A percentile compares a stretch with the other conserved stretches of the same genome.
Conservation (phyloP, 2,329 filamentous ascomycete genomes). For the Fusarium tuaranense region DNA sequence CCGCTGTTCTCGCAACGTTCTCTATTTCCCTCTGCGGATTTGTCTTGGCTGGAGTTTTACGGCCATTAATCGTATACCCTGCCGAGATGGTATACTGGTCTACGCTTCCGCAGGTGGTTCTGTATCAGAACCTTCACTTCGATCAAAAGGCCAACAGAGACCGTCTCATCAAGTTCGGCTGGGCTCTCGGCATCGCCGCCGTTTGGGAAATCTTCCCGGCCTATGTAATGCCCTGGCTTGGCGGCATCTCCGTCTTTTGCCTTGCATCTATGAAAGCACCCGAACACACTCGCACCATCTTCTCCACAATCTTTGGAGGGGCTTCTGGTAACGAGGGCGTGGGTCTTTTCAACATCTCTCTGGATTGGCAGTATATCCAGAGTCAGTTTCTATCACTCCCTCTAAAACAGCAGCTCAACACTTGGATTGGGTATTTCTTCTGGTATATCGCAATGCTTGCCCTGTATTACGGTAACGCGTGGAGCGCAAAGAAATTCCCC, state of each 20-base stretch:
- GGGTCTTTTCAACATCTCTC: conserved; percentile 54
- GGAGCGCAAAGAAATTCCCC: conserved; percentile 48
- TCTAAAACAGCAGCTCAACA: conserved; percentile 52
- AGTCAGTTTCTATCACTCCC: conserved; percentile 51
- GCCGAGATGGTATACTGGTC: conserved; percentile 50
- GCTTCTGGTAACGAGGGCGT: conserved; percentile 52
- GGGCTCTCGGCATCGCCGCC: conserved; percentile 48
- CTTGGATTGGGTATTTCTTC: conserved; percentile 51
- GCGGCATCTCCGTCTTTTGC: conserved; percentile 57
- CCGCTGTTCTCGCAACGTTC: conserved; percentile 44
- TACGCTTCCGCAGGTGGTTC: conserved; percentile 46
- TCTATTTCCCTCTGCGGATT: conserved; percentile 47
- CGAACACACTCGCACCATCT: conserved; percentile 33
- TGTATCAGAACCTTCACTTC: conserved; percentile 51
- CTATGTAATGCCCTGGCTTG: conserved; percentile 58
- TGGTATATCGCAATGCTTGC: conserved; percentile 51
- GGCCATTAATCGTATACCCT: conserved; percentile 48
- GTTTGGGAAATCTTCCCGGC: conserved; percentile 61
- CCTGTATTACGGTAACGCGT: conserved; percentile 57
- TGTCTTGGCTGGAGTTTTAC: conserved; percentile 44
- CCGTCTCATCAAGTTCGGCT: conserved; percentile 47
- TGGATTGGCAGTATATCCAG: conserved; percentile 60
- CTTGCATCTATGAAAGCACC: conserved; percentile 56
- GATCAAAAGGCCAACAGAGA: conserved; percentile 41
- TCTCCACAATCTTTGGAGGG: conserved; percentile 54